Conservation (phyloP, 306 rosid genomes). For the Hippophae gyantsensis region DNA sequence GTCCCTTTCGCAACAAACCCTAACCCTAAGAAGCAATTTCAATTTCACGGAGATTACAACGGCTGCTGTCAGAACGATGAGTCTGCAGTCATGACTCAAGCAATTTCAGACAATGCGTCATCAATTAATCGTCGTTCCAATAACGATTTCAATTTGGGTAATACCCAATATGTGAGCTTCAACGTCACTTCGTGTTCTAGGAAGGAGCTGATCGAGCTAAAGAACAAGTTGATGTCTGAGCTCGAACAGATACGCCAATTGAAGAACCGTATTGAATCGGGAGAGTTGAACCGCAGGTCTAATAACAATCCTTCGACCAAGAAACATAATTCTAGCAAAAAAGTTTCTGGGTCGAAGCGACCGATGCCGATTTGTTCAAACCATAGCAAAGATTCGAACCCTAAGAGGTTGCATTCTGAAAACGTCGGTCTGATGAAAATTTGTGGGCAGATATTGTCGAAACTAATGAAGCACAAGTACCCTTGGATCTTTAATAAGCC, state of each 20-base stretch:
- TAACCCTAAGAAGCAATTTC: slow-evolving; percentile 47
- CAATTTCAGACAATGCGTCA: slow-evolving; percentile 77
- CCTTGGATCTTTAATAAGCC: slow-evolving; percentile 71
- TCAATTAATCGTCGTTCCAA: slow-evolving; percentile 52
- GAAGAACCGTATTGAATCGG: slow-evolving; percentile 48
- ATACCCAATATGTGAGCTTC: slow-evolving; percentile 49
- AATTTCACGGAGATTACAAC: slow-evolving; percentile 14
- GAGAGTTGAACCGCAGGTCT: slow-evolving; percentile 25
- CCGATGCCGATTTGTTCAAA: slow-evolving; percentile 34
- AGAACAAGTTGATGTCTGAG: slow-evolving; percentile 40
- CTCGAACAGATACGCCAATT: slow-evolving; percentile 68
- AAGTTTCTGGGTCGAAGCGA: slow-evolving; percentile 53
- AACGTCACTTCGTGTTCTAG: slow-evolving; percentile 38
- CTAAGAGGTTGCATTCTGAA: slow-evolving; percentile 44
- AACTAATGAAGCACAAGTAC: slow-evolving; percentile 69
- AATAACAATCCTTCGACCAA: slow-evolving; percentile 24
- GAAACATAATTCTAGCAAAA: slow-evolving; percentile 42
- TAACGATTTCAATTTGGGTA: slow-evolving; percentile 21
- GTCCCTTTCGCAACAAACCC: slow-evolving; percentile 42
- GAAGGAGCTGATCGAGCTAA: slow-evolving; percentile 62
- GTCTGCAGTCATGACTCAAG: slow-evolving; percentile 38
- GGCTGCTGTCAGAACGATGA: slow-evolving; percentile 28
- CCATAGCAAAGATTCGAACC: slow-evolving; percentile 18
- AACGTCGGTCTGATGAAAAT: slow-evolving; percentile 41
- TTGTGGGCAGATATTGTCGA: slow-evolving; percentile 58